phyloP scores from a whole-genome alignment of 2,329 filamentous ascomycete genomes.

The Coniella lustricola region DNA sequence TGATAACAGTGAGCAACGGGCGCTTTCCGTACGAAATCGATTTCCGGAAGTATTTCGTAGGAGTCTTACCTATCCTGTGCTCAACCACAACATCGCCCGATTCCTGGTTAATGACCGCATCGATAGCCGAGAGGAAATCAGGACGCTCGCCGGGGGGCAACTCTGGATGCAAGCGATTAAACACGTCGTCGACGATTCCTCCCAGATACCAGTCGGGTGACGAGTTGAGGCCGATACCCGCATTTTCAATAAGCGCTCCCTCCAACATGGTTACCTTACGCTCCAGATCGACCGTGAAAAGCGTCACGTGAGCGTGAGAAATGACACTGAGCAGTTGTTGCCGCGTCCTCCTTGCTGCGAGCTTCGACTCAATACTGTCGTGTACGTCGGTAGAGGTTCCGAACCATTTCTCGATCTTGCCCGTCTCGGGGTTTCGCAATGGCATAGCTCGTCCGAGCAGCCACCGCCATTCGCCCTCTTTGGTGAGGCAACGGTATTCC shows the following conservation, averaged over 20 bases:
- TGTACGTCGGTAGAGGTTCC: conserved; percentile 75
- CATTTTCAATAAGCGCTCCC: conserved; percentile 53
- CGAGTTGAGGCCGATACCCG: conserved; percentile 27
- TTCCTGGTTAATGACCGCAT: conserved; percentile 57
- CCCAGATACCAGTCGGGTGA: conserved; percentile 11
- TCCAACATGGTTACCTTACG: conserved; percentile 62
- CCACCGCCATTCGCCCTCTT: conserved; percentile 69
- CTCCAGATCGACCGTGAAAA: conserved; percentile 64
- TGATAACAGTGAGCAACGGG: background rate
- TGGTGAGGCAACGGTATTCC: conserved; percentile 63
- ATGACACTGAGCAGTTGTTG: conserved; percentile 68
- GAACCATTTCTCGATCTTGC: conserved; percentile 71
- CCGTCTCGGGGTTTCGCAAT: conserved; percentile 56
- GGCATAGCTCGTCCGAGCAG: conserved; percentile 69
- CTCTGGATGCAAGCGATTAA: conserved; percentile 42
- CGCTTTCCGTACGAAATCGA: background rate
- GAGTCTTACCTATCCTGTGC: conserved; percentile 43
- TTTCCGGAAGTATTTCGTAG: background rate
- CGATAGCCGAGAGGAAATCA: conserved; percentile 51
- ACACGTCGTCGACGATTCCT: conserved; percentile 51
- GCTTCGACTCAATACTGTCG: conserved; percentile 62
- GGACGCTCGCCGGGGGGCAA: conserved; percentile 37
- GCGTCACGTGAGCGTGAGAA: conserved; percentile 65
- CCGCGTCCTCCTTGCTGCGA: conserved; percentile 58
- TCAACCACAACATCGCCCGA: conserved; percentile 56